A percentile compares a stretch with the other conserved stretches of the same genome.
phyloP scores from a whole-genome alignment of 2,329 filamentous ascomycete species.

The Penicillium sp. region DNA sequence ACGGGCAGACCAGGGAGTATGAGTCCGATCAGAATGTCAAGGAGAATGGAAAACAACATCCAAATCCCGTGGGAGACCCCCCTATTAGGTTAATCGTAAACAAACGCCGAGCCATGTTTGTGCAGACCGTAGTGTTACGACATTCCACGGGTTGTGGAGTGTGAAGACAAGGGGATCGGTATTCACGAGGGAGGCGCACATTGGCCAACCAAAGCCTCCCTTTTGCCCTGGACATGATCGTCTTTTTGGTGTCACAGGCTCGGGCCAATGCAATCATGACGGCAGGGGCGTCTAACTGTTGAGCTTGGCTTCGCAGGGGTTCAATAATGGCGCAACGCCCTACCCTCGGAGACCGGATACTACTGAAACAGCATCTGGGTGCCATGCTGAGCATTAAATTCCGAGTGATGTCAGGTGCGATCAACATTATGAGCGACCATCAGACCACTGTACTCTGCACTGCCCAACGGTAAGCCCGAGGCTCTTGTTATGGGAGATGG shows the following conservation, averaged over 20 bases:
- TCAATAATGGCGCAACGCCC: conserved; percentile 5
- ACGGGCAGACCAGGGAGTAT: neutral
- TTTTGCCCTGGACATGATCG: neutral
- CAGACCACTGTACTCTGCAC: neutral
- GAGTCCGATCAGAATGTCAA: conserved; percentile 19
- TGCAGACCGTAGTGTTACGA: conserved; percentile 8
- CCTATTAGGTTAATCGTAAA: conserved; percentile 10
- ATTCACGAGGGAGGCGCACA: conserved; percentile 11
- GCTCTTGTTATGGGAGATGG: neutral
- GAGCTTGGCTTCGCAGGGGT: neutral
- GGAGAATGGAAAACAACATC: conserved; percentile 18
- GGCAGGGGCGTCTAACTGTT: neutral
- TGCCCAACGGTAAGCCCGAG: neutral
- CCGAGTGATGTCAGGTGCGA: conserved; percentile 11
- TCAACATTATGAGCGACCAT: neutral
- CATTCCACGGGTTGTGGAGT: conserved; percentile 15
- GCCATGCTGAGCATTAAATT: conserved; percentile 6
- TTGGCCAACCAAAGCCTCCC: conserved; percentile 9
- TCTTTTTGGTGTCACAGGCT: neutral
- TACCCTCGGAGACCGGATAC: neutral
- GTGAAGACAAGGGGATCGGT: conserved; percentile 14
- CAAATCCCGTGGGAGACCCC: neutral
- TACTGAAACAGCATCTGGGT: neutral
- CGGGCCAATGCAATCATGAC: neutral
- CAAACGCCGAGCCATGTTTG: conserved; percentile 5